Percentiles rank a stretch among this genome's conserved stretches.
These are phyloP conservation scores for Aspergillus tanneri DNA, from an alignment of 2,329 filamentous ascomycete species.

Conservation along the genomic window DNA sequence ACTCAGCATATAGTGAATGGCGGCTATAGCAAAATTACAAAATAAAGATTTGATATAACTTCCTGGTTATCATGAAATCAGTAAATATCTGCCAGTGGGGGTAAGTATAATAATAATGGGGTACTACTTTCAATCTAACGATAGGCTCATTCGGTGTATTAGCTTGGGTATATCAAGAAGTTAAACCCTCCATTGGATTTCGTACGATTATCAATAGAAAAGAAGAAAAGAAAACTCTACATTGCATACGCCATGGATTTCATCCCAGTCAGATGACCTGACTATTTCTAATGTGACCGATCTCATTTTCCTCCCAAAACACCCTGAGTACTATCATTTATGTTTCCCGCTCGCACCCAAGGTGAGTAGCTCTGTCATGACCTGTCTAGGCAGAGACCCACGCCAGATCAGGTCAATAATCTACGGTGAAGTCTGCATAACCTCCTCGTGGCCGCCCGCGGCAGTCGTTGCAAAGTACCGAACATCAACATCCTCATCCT, in stretches of 20 bases:
- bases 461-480: constrained; percentile 96
- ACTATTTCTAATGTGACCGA: constrained; percentile 41
- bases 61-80: no score
- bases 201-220: constrained; percentile 24
- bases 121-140: no score
- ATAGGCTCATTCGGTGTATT: no score
- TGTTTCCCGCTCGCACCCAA: constrained; percentile 19
- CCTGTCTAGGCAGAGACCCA: constrained; percentile 12
- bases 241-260: constrained; percentile 39
- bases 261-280: constrained; percentile 33
- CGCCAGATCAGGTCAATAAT: constrained; percentile 11
- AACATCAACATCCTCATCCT: constrained; percentile 97
- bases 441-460: constrained; percentile 57
- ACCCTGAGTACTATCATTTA: constrained; percentile 21
- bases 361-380: constrained; percentile 14
- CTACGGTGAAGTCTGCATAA: constrained; percentile 55
- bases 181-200: constrained; percentile 12
- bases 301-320: constrained; percentile 24
- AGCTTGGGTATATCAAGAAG: no score
- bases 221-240: constrained; percentile 35
- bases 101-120: no score
- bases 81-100: no score
- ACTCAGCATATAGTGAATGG: no score
- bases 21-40: no score
- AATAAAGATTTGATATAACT: no score